Evolutionary conservation across 495 filamentous ascomycete genomes (phyloP).

Genomic region (Aspergillus sparsus): DNA sequence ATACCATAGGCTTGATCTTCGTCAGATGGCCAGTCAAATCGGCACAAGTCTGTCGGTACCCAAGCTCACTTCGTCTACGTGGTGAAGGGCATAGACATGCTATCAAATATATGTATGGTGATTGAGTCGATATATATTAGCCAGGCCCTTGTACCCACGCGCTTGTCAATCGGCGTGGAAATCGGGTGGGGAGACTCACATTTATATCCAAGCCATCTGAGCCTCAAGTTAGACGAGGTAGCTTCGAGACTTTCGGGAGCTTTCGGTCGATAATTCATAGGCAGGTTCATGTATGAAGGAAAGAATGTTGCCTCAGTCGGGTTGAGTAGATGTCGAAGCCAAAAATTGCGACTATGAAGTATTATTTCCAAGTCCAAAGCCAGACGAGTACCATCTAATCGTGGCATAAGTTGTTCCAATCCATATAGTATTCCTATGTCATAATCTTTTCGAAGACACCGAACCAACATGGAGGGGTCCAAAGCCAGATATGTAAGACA

Average conservation of each 20-base stretch:
- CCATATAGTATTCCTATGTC: constrained; percentile 35
- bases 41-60: constrained; percentile 34
- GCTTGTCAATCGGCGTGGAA: background rate
- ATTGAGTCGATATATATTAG: background rate
- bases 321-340: constrained; percentile 40
- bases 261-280: constrained; percentile 22
- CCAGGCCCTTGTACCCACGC: too few relatives aligned
- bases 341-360: constrained; percentile 42
- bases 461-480: constrained; percentile 21
- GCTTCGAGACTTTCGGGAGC: constrained; percentile 12
- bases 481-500: constrained; percentile 35
- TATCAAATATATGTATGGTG: constrained; percentile 22
- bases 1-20: constrained; percentile 30
- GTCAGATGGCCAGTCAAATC: constrained; percentile 27
- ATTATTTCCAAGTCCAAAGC: constrained; percentile 23
- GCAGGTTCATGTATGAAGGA: constrained; percentile 26
- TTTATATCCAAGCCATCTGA: constrained; percentile 41
- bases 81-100: constrained; percentile 39
- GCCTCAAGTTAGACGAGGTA: constrained; percentile 12
- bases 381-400: background rate
- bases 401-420: constrained; percentile 16
- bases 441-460: constrained; percentile 36
- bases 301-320: constrained; percentile 28
- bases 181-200: constrained; percentile 28
- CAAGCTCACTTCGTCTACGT: constrained; percentile 7